Conservation (phyloP, 352 stramenopile genomes). For the Globisporangium abappressorium region DNA sequence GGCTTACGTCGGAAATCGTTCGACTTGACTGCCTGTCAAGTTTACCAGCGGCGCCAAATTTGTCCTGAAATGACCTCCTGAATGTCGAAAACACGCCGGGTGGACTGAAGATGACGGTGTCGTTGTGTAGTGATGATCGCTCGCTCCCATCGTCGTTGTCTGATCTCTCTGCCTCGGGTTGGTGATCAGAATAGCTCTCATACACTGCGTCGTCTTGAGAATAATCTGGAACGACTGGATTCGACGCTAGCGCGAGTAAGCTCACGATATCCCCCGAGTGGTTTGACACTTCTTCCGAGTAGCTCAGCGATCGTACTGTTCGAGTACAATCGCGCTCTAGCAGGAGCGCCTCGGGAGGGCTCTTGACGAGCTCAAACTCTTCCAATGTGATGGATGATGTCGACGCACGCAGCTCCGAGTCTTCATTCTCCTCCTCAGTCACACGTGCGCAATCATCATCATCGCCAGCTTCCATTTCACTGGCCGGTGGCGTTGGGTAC, state of each 20-base stretch:
- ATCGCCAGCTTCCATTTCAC: constrained; percentile 13
- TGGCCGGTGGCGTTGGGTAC: constrained; percentile 4
- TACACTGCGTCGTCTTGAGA: constrained; percentile 7
- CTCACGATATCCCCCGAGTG: constrained; percentile 14
- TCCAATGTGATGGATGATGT: constrained; percentile 47
- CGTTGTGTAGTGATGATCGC: not conserved
- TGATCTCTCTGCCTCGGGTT: constrained; percentile 4
- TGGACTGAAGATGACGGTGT: not conserved
- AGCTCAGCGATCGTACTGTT: not conserved
- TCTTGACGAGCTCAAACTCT: constrained; percentile 53
- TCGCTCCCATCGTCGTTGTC: constrained; percentile 4
- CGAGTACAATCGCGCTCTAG: constrained; percentile 6
- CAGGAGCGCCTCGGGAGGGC: constrained; percentile 16
- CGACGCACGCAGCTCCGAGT: constrained; percentile 10
- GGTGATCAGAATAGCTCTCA: constrained; percentile 3
- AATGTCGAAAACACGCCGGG: constrained; percentile 26
- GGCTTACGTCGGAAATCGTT: not conserved
- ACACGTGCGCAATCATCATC: not conserved
- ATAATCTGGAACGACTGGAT: constrained; percentile 20
- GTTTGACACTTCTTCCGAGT: not conserved
- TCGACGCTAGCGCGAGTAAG: constrained; percentile 28
- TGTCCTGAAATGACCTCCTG: constrained; percentile 38
- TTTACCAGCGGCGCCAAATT: constrained; percentile 25
- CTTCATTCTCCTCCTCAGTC: constrained; percentile 18
- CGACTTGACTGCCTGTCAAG: not conserved